phyloP scores from a whole-genome alignment of 495 filamentous ascomycete species.

The Penicillium subrubescens region DNA sequence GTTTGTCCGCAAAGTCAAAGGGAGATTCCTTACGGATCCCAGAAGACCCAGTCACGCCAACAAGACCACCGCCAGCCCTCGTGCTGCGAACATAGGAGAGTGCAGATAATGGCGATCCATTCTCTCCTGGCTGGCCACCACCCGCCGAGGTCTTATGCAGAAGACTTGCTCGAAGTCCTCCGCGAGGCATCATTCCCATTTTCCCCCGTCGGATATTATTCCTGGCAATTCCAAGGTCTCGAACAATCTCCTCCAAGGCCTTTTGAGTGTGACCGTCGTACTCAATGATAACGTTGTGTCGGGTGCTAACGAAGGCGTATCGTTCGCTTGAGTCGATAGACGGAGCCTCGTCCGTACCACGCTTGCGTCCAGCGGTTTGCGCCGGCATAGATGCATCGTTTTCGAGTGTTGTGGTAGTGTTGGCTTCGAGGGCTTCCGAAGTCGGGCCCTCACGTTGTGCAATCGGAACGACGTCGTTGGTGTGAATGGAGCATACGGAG shows the following conservation, averaged over 20 bases:
- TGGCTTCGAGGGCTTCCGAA: conserved; percentile 12
- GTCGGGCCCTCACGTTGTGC: conserved; percentile 21
- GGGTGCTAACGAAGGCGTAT: conserved; percentile 63
- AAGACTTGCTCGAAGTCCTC: conserved; percentile 19
- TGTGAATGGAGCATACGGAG: conserved; percentile 53
- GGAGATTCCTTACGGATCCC: conserved; percentile 27
- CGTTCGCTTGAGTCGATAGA: conserved; percentile 36
- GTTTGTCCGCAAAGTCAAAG: conserved; percentile 74
- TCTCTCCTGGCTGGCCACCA: conserved; percentile 4
- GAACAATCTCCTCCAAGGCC: conserved; percentile 77
- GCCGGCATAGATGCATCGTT: conserved; percentile 10
- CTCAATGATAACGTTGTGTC: conserved; percentile 82
- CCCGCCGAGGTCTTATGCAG: conserved; percentile 17
- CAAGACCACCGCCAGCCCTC: conserved; percentile 25
- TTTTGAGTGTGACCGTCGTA: conserved; percentile 87
- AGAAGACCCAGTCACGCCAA: conserved; percentile 20
- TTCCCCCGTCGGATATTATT: conserved; percentile 83
- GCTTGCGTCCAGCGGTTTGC: conserved; percentile 32
- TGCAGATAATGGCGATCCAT: conserved; percentile 13
- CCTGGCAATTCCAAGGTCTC: conserved; percentile 74
- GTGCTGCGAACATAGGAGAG: conserved; percentile 34
- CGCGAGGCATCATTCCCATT: conserved; percentile 36
- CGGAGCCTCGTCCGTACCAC: conserved; percentile 31
- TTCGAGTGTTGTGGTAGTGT: conserved; percentile 8
- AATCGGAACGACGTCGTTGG: conserved; percentile 31